Base-by-base conservation (phyloP, 176 grass and related monocot species). In the Cymbopogon citratus region DNA sequence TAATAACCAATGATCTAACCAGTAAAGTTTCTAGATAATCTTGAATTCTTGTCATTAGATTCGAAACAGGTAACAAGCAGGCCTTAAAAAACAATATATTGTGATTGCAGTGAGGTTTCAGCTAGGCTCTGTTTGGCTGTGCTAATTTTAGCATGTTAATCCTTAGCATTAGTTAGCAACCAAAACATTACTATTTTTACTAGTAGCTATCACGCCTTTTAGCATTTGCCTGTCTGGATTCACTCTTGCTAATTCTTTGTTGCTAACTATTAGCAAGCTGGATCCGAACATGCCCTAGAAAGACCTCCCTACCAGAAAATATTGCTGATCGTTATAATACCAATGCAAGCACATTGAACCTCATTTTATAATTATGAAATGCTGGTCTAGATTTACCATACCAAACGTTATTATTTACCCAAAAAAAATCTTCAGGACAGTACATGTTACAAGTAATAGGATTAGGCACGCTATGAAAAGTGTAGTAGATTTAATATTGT, bases 21-120 rank as follows among this genome's bases (percentile, higher is more conserved):
- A 71, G 74, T 2, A 39, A 4, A 27, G 59, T 79, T 57, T 12
- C 21, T 39, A 5, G 67, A 40, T 88, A 79, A 74, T 68, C 10
- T 75, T 80, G 16, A 74, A 79, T 60, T 74, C n/a, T 69, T 84
- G 12, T 59, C 28, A 88, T 63, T 70, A n/a, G 13, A 81, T 40
- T 81, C 78, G 63, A 87, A 71, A 77, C 29, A 24, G 2, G 33
- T 61, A 80, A 52, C 2, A 43, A 18, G 19, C 79, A 54, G 16
- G 29, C 49, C 38, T 67, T 79, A 75, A 49, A 69, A 29, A n/a
- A n/a, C 9, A 60, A 26, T 21, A 81, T 69, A 33, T 76, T 85
- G 25, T 75, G 19, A 85, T 36, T 54, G 25, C 7, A 19, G 51
- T 41, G 63, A 79, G 63, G 11, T 82, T 67, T 44, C 48, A 80